These are phyloP conservation scores for Phaseolus lunatus DNA, from an alignment of 306 rosid species.

Conservation along the genomic window DNA sequence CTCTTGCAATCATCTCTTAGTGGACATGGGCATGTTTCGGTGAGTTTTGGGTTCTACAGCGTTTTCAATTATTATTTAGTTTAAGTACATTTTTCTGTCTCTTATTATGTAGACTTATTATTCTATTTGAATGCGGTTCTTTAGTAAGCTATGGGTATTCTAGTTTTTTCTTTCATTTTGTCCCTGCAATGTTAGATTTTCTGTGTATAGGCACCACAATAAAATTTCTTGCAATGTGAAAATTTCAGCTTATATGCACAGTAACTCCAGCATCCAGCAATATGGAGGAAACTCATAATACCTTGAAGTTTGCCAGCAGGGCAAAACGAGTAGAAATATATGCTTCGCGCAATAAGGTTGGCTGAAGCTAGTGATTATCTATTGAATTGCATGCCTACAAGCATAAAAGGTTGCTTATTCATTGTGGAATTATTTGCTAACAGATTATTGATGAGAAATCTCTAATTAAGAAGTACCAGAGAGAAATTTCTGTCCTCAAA, in stretches of 20 bases:
- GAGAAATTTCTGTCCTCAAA: constrained; percentile 92
- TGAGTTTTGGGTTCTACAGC: constrained; percentile 59
- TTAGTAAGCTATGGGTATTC: constrained; percentile 16
- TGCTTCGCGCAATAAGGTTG: constrained; percentile 96
- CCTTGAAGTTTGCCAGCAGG: constrained; percentile 98
- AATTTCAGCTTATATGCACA: constrained; percentile 95
- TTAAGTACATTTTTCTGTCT: constrained; percentile 22
- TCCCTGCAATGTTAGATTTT: background rate
- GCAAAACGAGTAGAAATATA: constrained; percentile 97
- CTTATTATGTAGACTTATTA: constrained; percentile 19
- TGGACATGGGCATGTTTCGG: constrained; percentile 98
- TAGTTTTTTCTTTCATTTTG: constrained; percentile 14
- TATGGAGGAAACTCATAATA: constrained; percentile 99
- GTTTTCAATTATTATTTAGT: constrained; percentile 30
- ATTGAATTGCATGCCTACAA: constrained; percentile 24
- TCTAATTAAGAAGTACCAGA: constrained; percentile 95
- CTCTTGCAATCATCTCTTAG: constrained; percentile 93
- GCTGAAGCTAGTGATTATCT: constrained; percentile 35
- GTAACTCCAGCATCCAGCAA: constrained; percentile 99
- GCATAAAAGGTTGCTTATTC: constrained; percentile 38
- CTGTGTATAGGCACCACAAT: constrained; percentile 14
- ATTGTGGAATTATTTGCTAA: constrained; percentile 39
- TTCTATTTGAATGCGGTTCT: constrained; percentile 12
- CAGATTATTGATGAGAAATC: constrained; percentile 99
- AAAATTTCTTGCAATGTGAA: constrained; percentile 39